Conservation (phyloP, 805 yeast genomes). For the Candida insectalens region DNA sequence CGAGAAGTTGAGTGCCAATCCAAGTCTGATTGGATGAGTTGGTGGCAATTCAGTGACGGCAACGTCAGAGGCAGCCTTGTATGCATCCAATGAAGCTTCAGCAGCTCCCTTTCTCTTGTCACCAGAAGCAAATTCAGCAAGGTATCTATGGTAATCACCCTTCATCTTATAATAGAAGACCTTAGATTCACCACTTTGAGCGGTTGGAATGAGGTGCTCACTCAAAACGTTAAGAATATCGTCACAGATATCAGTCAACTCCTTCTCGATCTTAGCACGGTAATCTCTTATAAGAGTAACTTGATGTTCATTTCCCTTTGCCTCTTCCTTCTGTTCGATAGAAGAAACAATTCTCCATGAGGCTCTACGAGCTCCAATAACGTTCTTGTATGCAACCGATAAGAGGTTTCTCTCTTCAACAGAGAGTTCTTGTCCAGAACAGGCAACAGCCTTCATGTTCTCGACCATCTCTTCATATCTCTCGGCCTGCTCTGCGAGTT, state of each 20-base stretch:
- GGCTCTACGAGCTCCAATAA: constrained; percentile 98
- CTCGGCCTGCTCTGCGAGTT: constrained; percentile 98
- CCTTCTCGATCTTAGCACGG: constrained; percentile 90
- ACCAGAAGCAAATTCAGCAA: constrained; percentile 91
- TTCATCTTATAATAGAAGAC: constrained; percentile 98
- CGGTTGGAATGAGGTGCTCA: constrained; percentile 85
- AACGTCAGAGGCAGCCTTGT: constrained; percentile 91
- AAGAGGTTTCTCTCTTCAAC: constrained; percentile 97
- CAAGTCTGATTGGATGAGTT: constrained; percentile 97
- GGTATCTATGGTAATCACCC: constrained; percentile 98
- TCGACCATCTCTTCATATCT: constrained; percentile 99
- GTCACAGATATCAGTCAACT: constrained; percentile 87
- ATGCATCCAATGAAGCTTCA: constrained; percentile 85
- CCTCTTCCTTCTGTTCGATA: constrained; percentile 96
- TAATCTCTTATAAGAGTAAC: constrained; percentile 85
- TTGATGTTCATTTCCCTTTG: constrained; percentile 89
- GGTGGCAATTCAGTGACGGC: constrained; percentile 97
- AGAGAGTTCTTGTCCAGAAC: constrained; percentile 88
- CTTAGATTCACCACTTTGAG: constrained; percentile 94
- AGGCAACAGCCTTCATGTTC: constrained; percentile 95
- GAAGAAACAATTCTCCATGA: constrained; percentile 99
- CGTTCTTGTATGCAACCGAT: constrained; percentile 97
- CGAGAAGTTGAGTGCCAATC: constrained; percentile 94
- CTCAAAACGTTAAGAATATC: constrained; percentile 85
- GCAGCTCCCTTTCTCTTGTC: constrained; percentile 92